Percentiles rank a stretch among this genome's conserved stretches.
Conservation (phyloP, 306 rosid genomes). For the Dalbergia cochinchinensis region DNA sequence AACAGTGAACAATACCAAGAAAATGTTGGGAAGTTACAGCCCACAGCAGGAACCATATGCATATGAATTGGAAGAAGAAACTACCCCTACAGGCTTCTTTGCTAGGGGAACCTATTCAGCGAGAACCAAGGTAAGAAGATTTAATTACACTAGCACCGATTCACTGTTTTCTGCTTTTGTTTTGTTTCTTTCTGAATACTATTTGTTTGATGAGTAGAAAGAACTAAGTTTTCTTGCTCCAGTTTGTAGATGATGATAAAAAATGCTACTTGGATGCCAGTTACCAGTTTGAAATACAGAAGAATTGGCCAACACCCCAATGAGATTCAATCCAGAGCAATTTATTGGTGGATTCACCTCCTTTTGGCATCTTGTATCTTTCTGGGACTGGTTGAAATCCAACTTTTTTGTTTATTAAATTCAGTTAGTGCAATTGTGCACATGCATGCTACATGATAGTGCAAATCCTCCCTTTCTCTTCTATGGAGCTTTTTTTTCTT, state of each 20-base stretch:
- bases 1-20: conserved; percentile 77
- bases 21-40: conserved; percentile 88
- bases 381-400: conserved; percentile 48
- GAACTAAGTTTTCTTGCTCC: conserved; percentile 35
- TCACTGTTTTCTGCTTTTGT: background rate
- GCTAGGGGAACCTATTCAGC: conserved; percentile 88
- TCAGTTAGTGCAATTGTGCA: conserved; percentile 38
- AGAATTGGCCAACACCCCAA: conserved; percentile 70
- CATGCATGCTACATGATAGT: conserved; percentile 46
- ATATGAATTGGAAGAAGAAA: conserved; percentile 77
- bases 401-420: conserved; percentile 45
- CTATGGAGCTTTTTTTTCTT: conserved; percentile 25
- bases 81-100: conserved; percentile 80
- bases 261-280: conserved; percentile 81
- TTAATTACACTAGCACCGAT: background rate
- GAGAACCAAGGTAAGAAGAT: conserved; percentile 72
- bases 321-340: conserved; percentile 44
- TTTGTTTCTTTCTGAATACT: background rate
- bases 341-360: conserved; percentile 40
- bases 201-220: background rate
- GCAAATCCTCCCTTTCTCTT: conserved; percentile 12
- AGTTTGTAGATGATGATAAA: conserved; percentile 95
- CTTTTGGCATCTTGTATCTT: conserved; percentile 52
- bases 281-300: conserved; percentile 86
- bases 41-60: conserved; percentile 82